Conservation (phyloP, 371 early-diverging fungal species). For the Mycotypha africana region DNA sequence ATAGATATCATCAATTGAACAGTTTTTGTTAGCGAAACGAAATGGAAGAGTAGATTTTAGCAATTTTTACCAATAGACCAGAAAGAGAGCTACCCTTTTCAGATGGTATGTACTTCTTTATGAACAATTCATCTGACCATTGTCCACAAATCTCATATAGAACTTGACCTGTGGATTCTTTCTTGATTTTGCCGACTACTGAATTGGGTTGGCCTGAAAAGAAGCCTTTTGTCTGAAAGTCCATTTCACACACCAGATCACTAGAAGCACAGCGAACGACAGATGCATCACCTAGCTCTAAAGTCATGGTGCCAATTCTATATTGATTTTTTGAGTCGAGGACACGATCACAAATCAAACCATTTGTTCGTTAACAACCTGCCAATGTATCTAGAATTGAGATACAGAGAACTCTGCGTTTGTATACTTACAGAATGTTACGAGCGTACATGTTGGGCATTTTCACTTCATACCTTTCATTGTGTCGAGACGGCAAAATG, state of each 20-base stretch:
- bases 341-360: no score
- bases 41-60: no score
- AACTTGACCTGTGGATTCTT: slow-evolving; percentile 65
- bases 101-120: slow-evolving; percentile 31
- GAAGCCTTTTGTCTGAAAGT: slow-evolving; percentile 91
- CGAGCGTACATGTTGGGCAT: slow-evolving; percentile 94
- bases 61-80: slow-evolving; percentile 1
- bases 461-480: slow-evolving; percentile 75
- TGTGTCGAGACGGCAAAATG: slow-evolving; percentile 51
- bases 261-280: slow-evolving; percentile 66
- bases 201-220: slow-evolving; percentile 81
- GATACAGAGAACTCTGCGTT: no score
- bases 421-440: slow-evolving; percentile 54
- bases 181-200: slow-evolving; percentile 78
- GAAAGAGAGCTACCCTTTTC: not conserved
- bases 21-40: no score
- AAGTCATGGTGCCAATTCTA: slow-evolving; percentile 86
- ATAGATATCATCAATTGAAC: no score
- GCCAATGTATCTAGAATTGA: no score
- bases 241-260: slow-evolving; percentile 75
- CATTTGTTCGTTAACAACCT: no score
- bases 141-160: slow-evolving; percentile 82
- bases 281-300: slow-evolving; percentile 87
- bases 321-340: not conserved
- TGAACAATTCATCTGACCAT: slow-evolving; percentile 78